Conservation (phyloP, 352 stramenopile genomes). For the Pythium monospermum region DNA sequence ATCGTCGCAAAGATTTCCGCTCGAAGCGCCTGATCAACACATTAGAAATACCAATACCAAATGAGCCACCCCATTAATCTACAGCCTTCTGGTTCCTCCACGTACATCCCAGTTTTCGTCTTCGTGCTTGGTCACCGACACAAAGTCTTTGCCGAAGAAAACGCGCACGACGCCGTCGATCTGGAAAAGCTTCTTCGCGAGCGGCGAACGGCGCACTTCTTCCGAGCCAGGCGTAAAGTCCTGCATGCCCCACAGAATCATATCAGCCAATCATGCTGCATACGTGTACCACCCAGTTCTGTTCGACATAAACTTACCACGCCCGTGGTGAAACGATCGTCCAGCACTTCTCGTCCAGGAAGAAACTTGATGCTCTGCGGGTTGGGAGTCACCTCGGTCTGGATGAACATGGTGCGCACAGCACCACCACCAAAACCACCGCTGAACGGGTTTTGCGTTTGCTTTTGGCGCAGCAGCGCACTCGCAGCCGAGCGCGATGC, state of each 20-base stretch:
- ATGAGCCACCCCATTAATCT: too few relatives aligned
- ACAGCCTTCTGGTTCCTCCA: too few relatives aligned
- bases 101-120: conserved; percentile 91
- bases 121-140: conserved; percentile 97
- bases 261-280: background rate
- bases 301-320: conserved; percentile 27
- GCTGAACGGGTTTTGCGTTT: conserved; percentile 6
- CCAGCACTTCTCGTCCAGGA: conserved; percentile 86
- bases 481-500: background rate
- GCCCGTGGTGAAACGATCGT: conserved; percentile 85
- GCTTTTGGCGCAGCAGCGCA: background rate
- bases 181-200: conserved; percentile 96
- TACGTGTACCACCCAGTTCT: background rate
- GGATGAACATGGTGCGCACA: conserved; percentile 95
- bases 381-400: conserved; percentile 98
- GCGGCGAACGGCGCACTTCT: conserved; percentile 88
- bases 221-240: conserved; percentile 82
- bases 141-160: conserved; percentile 97
- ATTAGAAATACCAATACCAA: too few relatives aligned
- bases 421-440: conserved; percentile 36
- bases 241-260: conserved; percentile 27
- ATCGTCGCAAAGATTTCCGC: conserved; percentile 95
- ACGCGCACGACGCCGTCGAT: conserved; percentile 95
- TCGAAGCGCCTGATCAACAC: conserved; percentile 53
- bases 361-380: conserved; percentile 98